Conservation (phyloP, 176 grass and related monocot species). For the Alopecurus myosuroides region DNA sequence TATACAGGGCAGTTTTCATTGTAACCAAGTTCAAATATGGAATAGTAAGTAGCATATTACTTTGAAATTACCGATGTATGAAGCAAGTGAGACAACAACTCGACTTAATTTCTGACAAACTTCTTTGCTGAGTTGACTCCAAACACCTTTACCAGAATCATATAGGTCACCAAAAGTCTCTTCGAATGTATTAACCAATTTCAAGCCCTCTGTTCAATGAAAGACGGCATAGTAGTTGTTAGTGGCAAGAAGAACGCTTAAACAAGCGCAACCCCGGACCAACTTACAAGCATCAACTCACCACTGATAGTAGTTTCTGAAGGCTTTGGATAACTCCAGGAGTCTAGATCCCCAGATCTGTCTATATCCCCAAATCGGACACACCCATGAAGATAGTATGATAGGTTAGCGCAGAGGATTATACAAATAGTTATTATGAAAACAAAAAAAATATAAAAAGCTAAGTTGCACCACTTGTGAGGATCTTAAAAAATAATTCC, state of each 20-base stretch:
- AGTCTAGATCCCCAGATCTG: neutral
- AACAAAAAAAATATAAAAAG: conserved; percentile 5
- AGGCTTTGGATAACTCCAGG: neutral
- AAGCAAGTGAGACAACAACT: neutral
- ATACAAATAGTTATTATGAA: neutral
- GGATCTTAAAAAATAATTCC: neutral
- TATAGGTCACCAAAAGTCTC: neutral
- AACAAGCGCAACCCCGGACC: neutral
- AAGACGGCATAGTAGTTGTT: neutral
- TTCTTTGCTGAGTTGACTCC: neutral
- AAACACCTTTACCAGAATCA: neutral
- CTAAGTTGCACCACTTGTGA: neutral
- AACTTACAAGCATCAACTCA: neutral
- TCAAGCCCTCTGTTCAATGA: neutral
- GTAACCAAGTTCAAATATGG: neutral
- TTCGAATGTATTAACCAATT: conserved; percentile 13
- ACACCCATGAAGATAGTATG: neutral
- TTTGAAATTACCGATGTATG: conserved; percentile 3
- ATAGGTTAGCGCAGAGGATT: neutral
- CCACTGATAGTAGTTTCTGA: neutral
- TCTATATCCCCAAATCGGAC: neutral
- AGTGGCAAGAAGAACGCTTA: neutral
- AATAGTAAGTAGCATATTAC: neutral
- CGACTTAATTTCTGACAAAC: neutral
- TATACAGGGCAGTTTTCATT: neutral